These are phyloP conservation scores for Fusarium lateritium DNA, from an alignment of 2,329 filamentous ascomycete genomes.

Conservation along the genomic window DNA sequence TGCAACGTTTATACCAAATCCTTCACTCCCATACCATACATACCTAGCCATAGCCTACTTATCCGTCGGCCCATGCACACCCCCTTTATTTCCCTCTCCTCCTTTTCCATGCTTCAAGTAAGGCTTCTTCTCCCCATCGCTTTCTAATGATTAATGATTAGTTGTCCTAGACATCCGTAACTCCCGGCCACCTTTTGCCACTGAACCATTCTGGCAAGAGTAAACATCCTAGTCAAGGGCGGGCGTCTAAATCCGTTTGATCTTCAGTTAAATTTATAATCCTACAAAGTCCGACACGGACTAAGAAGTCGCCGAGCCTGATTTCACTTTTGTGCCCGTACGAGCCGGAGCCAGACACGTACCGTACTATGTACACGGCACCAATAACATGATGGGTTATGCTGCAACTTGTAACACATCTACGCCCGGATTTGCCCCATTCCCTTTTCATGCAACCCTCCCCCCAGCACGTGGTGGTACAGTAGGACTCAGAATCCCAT, in stretches of 20 bases:
- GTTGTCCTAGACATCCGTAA: slow-evolving; percentile 1
- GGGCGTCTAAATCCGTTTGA: not conserved
- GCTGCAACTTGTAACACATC: slow-evolving; percentile 19
- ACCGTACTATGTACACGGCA: not conserved
- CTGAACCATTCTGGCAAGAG: slow-evolving; percentile 3
- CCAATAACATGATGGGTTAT: slow-evolving; percentile 23
- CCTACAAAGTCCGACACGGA: not conserved
- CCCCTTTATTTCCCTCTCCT: not conserved
- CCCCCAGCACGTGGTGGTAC: slow-evolving; percentile 30
- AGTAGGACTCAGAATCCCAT: slow-evolving; percentile 6
- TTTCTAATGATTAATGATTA: not conserved
- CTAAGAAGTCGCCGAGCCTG: slow-evolving; percentile 10
- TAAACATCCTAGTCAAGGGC: slow-evolving; percentile 7
- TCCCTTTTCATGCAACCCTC: slow-evolving; percentile 27
- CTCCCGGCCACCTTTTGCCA: slow-evolving; percentile 3
- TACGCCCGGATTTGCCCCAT: slow-evolving; percentile 13
- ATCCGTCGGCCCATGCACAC: not conserved
- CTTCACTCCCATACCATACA: not conserved
- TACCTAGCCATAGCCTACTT: not conserved
- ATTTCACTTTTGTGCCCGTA: not conserved
- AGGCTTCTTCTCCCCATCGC: not conserved
- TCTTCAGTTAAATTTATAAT: too few species aligned
- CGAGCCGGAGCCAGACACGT: slow-evolving; percentile 3
- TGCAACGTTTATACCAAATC: slow-evolving; percentile 8
- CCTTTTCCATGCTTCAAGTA: not conserved